Base-by-base conservation (phyloP, 495 filamentous ascomycete genomes). In the Annulohypoxylon nitens region DNA sequence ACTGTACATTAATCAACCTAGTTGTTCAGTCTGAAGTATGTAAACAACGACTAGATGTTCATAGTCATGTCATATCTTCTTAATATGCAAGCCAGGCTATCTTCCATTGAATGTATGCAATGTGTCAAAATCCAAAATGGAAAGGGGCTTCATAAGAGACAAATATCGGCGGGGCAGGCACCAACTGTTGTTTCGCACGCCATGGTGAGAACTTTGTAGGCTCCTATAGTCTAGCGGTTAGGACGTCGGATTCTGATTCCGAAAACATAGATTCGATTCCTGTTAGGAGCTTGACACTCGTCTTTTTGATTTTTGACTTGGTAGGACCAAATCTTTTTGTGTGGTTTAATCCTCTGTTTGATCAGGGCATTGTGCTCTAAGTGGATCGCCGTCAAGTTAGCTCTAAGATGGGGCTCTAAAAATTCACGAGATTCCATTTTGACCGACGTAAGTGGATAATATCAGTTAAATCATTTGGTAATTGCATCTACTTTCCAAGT, bases 241-340 rank as follows among this genome's bases (percentile, higher is more conserved):
- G 71, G 60, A 74, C 71, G 61, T 64, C 71, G 71, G 71, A 74
- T 69, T 69, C 65, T 69, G 65, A 74, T 74, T 73, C 71, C 71
- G 71, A 65, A 65, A 74, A 65, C 71, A 69, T 61, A 54, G 53
- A 60, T 69, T 74, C 71, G 58, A 73, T 69, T 69, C 70, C 58
- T 64, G 70, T 68, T 69, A 73, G 64, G 58, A 69, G 64, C 70
- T 73, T 64, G 7, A 12, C n/a, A 48, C 30, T 8, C 3, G 12
- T 8, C 47, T 26, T 59, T 67, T 25, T 7, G 2, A 33, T 47
- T 47, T 47, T 47, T 47, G 43, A 4, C 41, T 53, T 11, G 5
- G 25, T 41, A 30, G 11, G 11, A 43, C 2, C 41, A 14, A 36
- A 16, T 51, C 39, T 47, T 62, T 41, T 54, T 30, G 36, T 53